Percentiles rank a stretch among this genome's conserved stretches.
phyloP scores from a whole-genome alignment of 345 rosid species.

The Lepidium didymum region DNA sequence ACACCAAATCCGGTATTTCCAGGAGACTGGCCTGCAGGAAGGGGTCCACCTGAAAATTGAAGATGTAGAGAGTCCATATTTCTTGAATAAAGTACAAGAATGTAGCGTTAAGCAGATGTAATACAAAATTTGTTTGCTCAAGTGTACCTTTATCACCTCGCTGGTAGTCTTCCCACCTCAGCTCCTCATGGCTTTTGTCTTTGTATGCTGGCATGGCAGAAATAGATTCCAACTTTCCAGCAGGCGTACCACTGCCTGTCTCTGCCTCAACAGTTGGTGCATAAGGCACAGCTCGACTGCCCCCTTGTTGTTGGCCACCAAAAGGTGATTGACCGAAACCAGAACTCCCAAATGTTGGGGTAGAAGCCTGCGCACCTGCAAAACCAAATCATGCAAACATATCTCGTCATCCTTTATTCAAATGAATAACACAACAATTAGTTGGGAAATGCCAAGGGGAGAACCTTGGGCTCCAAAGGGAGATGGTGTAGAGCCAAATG shows the following conservation, averaged over 20 bases:
- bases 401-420: slow-evolving; percentile 4
- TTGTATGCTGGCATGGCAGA: slow-evolving; percentile 84
- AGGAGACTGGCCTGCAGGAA: slow-evolving; percentile 56
- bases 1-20: slow-evolving; percentile 50
- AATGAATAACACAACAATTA: background rate
- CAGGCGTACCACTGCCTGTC: slow-evolving; percentile 45
- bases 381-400: slow-evolving; percentile 15
- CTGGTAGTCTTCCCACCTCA: slow-evolving; percentile 98
- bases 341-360: slow-evolving; percentile 57
- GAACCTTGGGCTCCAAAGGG: slow-evolving; percentile 74
- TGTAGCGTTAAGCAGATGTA: slow-evolving; percentile 3
- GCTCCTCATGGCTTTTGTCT: slow-evolving; percentile 91
- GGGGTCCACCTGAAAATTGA: slow-evolving; percentile 62
- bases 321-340: slow-evolving; percentile 48
- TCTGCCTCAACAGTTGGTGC: slow-evolving; percentile 74
- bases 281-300: slow-evolving; percentile 72
- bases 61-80: background rate
- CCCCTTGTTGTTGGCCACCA: slow-evolving; percentile 66
- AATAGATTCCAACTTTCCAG: slow-evolving; percentile 85
- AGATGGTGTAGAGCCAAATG: slow-evolving; percentile 61
- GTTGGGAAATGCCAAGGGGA: slow-evolving; percentile 47
- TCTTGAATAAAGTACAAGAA: background rate
- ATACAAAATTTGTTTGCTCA: background rate
- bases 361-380: slow-evolving; percentile 63
- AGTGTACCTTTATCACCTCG: slow-evolving; percentile 87